Evolutionary conservation across 2,329 filamentous ascomycete species (phyloP), one percentile per base, ranked within the genome.

Genomic region (Ramularia endophylla): DNA sequence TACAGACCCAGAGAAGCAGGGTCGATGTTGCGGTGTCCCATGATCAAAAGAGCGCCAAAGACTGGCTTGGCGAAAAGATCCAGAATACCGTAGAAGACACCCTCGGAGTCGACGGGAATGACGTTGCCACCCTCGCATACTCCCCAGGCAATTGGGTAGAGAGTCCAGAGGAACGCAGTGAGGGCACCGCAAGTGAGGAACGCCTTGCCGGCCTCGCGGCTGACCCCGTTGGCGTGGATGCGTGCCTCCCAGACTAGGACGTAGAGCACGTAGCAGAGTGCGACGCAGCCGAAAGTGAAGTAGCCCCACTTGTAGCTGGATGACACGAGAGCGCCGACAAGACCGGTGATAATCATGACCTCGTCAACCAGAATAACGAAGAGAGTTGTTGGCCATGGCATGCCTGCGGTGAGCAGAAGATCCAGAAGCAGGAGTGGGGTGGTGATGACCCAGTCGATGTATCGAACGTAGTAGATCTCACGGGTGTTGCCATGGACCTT

Each of bases 301-400:
- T 80, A 85, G 1, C 78, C 79, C 78, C 77, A 85, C 58, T 84
- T 85, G 67, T 84, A 85, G 2, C 64, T 65, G 7, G 73, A 76
- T 12, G 62, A 58, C 3, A 82, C 77, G 1, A 85, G 71, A 3
- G 81, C 79, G 19, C 82, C 81, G 13, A 84, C 70, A 5, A 85
- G 71, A 17, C 78, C 79, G 16, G 74, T 76, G n/a, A 83, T 65
- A 35, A 85, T 74, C 79, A 85, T 83, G 53, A 84, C 68, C 54
- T 75, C 67, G 48, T 83, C 78, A 3, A 82, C 69, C 4, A 85
- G 65, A 6, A 85, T 66, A 2, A 77, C 74, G 55, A 73, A 77
- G 28, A 83, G 56, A 19, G 83, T 76, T 1, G 77, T 81, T 0
- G 80, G 77, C 64, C 75, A 81, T 15, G 81, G 80, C 44, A 83